phyloP scores from a whole-genome alignment of 345 rosid species.

The Syzygium oleosum region DNA sequence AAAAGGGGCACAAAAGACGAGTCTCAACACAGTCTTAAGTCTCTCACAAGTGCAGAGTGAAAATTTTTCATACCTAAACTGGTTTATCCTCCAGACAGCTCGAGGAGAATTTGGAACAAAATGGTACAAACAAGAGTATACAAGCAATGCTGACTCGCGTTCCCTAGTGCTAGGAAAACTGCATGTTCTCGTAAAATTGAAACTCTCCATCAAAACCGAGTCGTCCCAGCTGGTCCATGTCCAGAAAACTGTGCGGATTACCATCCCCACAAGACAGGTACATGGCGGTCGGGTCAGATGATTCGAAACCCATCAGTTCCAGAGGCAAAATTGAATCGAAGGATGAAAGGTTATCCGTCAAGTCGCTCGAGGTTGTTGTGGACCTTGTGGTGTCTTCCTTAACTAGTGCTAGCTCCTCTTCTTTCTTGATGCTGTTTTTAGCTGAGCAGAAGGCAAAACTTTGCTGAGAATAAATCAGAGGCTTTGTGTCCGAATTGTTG shows the following conservation, averaged over 20 bases:
- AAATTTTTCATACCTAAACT: background rate
- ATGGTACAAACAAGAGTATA: background rate
- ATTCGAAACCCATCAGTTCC: background rate
- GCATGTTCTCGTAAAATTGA: background rate
- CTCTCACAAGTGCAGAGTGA: background rate
- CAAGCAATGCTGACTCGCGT: background rate
- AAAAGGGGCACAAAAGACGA: background rate
- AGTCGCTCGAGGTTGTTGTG: background rate
- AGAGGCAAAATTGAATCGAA: background rate
- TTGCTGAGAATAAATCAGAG: background rate
- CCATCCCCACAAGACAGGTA: background rate
- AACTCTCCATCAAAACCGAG: background rate
- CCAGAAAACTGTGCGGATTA: background rate
- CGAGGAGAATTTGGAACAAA: background rate
- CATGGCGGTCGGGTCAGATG: background rate
- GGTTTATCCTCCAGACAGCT: background rate
- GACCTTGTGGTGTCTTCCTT: conserved; percentile 1
- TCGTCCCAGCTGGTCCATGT: background rate
- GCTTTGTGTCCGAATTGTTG: background rate
- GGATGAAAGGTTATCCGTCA: background rate
- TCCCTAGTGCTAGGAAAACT: background rate
- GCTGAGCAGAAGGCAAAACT: background rate
- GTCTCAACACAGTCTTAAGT: background rate
- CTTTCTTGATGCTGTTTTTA: background rate
- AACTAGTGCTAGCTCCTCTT: background rate